These are phyloP conservation scores for Vanrija sp. DNA, from an alignment of 1,284 basidiomycete genomes.

Conservation along the genomic window DNA sequence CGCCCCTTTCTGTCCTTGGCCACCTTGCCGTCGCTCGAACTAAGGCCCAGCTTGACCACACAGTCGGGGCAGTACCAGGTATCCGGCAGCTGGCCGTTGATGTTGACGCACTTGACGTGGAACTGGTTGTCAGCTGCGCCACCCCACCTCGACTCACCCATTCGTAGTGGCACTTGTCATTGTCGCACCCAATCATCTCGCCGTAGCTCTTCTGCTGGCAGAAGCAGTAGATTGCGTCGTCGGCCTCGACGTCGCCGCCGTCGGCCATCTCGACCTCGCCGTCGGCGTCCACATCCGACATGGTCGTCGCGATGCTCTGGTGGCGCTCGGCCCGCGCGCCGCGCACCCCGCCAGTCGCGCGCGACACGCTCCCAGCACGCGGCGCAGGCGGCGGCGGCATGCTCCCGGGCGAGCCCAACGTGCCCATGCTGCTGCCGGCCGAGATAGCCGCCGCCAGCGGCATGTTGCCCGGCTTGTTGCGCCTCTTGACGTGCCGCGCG, in stretches of 20 bases:
- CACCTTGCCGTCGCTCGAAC: conserved; percentile 29
- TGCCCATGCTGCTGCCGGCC: conserved; percentile 4
- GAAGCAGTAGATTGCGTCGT: conserved; percentile 73
- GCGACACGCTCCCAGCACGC: background rate
- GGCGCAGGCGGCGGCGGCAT: conserved; percentile 10
- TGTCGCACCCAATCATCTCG: conserved; percentile 95
- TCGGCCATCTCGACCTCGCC: conserved; percentile 24
- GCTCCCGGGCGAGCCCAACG: background rate
- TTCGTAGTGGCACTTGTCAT: conserved; percentile 73
- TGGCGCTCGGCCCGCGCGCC: conserved; percentile 14
- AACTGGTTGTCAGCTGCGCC: conserved; percentile 57
- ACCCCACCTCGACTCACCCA: conserved; percentile 61
- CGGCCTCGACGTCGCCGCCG: conserved; percentile 31
- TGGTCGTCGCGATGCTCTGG: conserved; percentile 13
- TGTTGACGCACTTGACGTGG: conserved; percentile 74
- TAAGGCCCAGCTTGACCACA: conserved; percentile 30
- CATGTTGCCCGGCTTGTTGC: conserved; percentile 5
- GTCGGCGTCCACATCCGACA: conserved; percentile 24
- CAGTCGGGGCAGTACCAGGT: conserved; percentile 73
- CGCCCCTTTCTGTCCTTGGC: conserved; percentile 30
- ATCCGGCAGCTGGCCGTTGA: conserved; percentile 64
- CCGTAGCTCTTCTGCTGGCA: conserved; percentile 84
- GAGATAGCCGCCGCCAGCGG: conserved; percentile 8
- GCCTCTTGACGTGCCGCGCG: conserved; percentile 9
- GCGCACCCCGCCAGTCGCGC: background rate